Evolutionary conservation across 2,329 filamentous ascomycete species (phyloP), one percentile per base, ranked within the genome.

Genomic region (Pyrenophora seminiperda): DNA sequence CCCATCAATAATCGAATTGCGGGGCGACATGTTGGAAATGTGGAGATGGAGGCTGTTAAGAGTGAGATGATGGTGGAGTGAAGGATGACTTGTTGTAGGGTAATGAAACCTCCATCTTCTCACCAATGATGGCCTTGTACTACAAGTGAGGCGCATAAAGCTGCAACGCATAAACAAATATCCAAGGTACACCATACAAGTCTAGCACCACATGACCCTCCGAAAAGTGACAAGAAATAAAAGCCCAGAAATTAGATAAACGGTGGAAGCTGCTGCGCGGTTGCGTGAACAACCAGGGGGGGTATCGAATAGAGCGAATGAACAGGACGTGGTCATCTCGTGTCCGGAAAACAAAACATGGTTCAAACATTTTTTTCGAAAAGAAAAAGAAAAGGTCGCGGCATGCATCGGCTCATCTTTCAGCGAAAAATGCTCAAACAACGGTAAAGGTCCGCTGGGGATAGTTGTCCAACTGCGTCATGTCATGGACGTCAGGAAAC

Each of bases 401-500:
- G 24, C 24, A 2, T 11, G 5, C 7, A 3, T 27, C 9, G 5
- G 22, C 7, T 18, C 40, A 34, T 13, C 13, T 30, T 17, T 9
- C 22, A 9, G 5, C 10, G 15, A 9, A 11, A 22, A 19, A 15
- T 29, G 10, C 37, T 53, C 36, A 71, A 7, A 72, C 53, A 29
- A 72, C 58, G 1, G 65, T 65, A 39, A 71, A 71, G 5, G 60
- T 65, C 19, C 58, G 58, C 22, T 64, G 59, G 5, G 67, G 68
- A 4, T 62, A 60, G 13, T 64, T 66, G 31, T 73, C 70, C 15
- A 73, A 49, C 27, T 68, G 61, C 13, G 63, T 68, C 68, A 73
- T 73, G 33, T 73, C 68, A 34, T 71, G 62, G 9, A 72, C 56
- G 14, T 73, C 65, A 0, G 70, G 68, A 32, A 72, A 73, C 70